Evolutionary conservation across 164 flowering plant species (phyloP).

Genomic region (Santalum album): DNA sequence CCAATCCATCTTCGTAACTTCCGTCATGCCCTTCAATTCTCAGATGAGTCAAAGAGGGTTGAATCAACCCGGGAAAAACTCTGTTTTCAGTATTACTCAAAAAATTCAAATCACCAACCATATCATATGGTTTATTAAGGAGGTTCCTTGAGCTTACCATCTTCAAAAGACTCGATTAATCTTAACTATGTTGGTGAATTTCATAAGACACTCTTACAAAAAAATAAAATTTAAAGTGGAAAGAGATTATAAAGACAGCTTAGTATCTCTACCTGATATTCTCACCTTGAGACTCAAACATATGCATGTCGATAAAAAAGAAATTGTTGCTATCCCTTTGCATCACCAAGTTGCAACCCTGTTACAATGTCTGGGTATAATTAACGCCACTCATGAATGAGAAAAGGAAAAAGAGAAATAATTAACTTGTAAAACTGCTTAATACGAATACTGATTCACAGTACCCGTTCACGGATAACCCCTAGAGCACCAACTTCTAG

Average conservation of each 20-base stretch:
- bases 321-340: conserved; percentile 59
- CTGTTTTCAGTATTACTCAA: too few species aligned
- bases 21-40: conserved; percentile 31
- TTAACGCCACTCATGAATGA: background rate
- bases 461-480: too few species aligned
- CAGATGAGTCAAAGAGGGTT: conserved; percentile 8
- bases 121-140: background rate
- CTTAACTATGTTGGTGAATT: too few species aligned
- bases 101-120: too few species aligned
- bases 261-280: conserved; percentile 27
- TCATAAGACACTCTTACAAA: too few species aligned
- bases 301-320: conserved; percentile 68
- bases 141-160: too few species aligned
- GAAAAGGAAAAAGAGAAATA: background rate
- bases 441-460: too few species aligned
- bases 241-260: background rate
- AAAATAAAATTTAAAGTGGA: too few species aligned
- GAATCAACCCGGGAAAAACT: too few species aligned
- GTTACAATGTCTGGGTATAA: conserved; percentile 4
- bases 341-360: conserved; percentile 78
- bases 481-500: too few species aligned
- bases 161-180: too few species aligned
- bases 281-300: conserved; percentile 65
- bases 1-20: conserved; percentile 30
- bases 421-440: background rate